Evolutionary conservation across 1,139 yeast genomes (phyloP), one percentile per base, ranked within the genome.

Genomic region (Meyerozyma sp.): DNA sequence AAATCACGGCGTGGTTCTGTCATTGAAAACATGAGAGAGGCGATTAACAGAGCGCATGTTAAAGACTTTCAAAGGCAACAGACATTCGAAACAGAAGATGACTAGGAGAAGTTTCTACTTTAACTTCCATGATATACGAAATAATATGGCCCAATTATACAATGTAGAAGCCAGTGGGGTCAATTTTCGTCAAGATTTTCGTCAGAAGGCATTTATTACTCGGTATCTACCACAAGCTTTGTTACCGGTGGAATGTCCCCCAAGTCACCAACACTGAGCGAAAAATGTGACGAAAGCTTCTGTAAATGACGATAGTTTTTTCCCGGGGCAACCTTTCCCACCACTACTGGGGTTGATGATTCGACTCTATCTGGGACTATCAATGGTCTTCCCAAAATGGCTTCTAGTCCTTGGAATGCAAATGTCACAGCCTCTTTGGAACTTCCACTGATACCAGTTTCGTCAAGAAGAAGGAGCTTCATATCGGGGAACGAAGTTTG

Each of bases 391-490:
- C 52, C 52, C 14, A 47, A 32, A 21, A 47, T 40, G 10, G 51
- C 51, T 20, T 45, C 50, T 21, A 45, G 46, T 2, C 48, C 52
- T 32, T 46, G 52, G 30, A 49, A 45, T 9, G 53, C 52, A 42
- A 48, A 49, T 5, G 51, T 47, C 8, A 48, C 47, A 18, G 51
- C 46, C 38, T 49, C 51, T 42, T 49, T 47, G 13, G 49, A 41
- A 25, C 40, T 34, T 10, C 44, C 47, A 13, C 42, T 36, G 10
- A 49, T 42, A 10, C 50, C 50, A 8, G 48, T 46, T 11, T 32
- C 47, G 40, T 49, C 51, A 40, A 48, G 49, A 26, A 43, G 36
- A 5, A 41, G 10, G 23, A 49, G 32, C 32, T 46, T 46, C 9
- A 47, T 49, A 9, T 42, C 39, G 14, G 50, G 51, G 30, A 46